Evolutionary conservation across 768 basidiomycete species (phyloP).

Genomic region (Royoungia palumana): DNA sequence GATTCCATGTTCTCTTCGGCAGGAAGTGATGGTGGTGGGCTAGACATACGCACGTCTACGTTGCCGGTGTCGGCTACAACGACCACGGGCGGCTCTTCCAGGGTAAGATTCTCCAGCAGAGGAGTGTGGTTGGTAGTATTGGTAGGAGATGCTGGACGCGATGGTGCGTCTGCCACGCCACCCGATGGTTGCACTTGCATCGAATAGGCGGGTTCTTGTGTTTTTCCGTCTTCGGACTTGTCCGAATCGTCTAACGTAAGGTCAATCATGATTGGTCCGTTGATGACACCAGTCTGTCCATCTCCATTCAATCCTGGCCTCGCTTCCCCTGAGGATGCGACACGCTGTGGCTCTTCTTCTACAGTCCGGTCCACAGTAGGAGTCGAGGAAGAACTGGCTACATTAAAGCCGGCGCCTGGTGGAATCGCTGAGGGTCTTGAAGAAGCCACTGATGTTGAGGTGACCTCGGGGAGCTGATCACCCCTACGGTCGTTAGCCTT

Average conservation of each 20-base stretch:
- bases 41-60: constrained; percentile 23
- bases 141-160: constrained; percentile 7
- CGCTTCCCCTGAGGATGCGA: background rate
- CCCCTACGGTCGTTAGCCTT: background rate
- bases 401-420: background rate
- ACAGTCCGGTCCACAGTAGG: background rate
- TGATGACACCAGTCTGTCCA: background rate
- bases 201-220: constrained; percentile 8
- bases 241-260: constrained; percentile 25
- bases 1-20: constrained; percentile 12
- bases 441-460: background rate
- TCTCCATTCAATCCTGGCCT: constrained; percentile 1
- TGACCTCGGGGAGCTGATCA: background rate
- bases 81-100: constrained; percentile 14
- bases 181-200: constrained; percentile 6
- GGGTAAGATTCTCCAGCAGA: constrained; percentile 19
- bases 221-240: constrained; percentile 14
- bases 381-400: background rate
- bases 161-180: constrained; percentile 1
- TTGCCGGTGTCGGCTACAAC: background rate
- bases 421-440: background rate
- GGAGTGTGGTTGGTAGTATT: constrained; percentile 17
- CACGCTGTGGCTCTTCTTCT: background rate
- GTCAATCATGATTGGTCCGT: constrained; percentile 26
- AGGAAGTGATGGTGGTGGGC: constrained; percentile 10